Conservation (phyloP, 306 rosid species). For the Acmispon strigosus region DNA sequence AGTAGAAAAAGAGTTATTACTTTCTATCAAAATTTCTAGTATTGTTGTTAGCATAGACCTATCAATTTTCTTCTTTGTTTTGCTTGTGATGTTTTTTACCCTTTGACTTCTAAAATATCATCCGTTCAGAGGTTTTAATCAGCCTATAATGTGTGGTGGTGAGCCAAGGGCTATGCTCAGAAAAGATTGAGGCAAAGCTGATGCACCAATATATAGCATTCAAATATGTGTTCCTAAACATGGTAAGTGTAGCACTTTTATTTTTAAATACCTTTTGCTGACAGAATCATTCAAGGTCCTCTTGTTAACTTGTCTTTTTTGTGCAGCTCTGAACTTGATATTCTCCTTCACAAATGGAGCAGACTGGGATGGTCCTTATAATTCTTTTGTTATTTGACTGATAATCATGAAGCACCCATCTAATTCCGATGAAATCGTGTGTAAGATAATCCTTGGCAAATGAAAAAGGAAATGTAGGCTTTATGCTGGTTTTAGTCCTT, state of each 20-base stretch:
- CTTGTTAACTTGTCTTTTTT: too few relatives aligned
- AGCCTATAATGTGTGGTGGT: conserved; percentile 95
- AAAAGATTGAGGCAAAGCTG: conserved; percentile 83
- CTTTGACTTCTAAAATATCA: neutral
- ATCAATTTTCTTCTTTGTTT: neutral
- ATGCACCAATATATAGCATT: conserved; percentile 65
- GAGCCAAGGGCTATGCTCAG: conserved; percentile 84
- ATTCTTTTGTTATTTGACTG: neutral
- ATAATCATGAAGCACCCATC: neutral
- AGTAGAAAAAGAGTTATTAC: too few relatives aligned
- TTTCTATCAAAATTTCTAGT: too few relatives aligned
- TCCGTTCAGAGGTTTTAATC: conserved; percentile 77
- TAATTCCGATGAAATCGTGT: neutral
- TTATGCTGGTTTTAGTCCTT: neutral
- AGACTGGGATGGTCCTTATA: too few relatives aligned
- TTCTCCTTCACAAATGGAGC: too few relatives aligned
- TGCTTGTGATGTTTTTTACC: neutral
- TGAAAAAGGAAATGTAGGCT: neutral
- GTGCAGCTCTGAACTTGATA: too few relatives aligned
- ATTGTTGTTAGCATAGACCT: too few relatives aligned
- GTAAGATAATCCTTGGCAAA: neutral
- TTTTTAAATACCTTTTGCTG: too few relatives aligned
- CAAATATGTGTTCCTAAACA: conserved; percentile 91
- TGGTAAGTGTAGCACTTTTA: conserved; percentile 49
- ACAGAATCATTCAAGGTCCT: too few relatives aligned